Evolutionary conservation across 768 basidiomycete genomes (phyloP), one percentile per base, ranked within the genome.

Genomic region (Fistulinella prunicolor): DNA sequence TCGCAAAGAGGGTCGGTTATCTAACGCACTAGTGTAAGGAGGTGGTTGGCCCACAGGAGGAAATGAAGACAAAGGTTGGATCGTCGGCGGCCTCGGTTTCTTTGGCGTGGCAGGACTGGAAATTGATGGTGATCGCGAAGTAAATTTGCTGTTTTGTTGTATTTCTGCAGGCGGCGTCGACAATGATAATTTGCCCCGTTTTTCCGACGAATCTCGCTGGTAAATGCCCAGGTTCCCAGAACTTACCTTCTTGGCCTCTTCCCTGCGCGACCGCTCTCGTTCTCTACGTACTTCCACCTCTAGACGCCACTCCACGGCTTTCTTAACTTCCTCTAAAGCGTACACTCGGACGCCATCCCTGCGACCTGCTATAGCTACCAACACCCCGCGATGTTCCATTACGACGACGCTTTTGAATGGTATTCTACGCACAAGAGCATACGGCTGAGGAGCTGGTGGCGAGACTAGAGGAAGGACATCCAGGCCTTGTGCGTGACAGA

Each of bases 311-410:
- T 93, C 90, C 6, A 93, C 83, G 3, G 84, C 86, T 61, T 84
- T 88, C 65, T 83, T 87, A 12, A 93, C 80, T 59, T 93, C 90
- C 49, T 92, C 89, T 14, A 93, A 72, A 16, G 90, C 90, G 64
- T 93, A 93, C 16, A 93, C 90, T 29, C 90, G 79, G 37, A 93
- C 89, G 3, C 90, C 89, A 53, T 92, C 89, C 56, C 90, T 72
- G 52, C 90, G 73, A 9, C 90, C 90, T 14, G 91, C 91, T 52
- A 93, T 90, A 12, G 90, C 89, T 9, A 93, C 90, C n/a, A 93
- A 70, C 0, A 93, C 89, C 7, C 89, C 90, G 24, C 90, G 85
- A 59, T 92, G 87, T 58, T 93, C 90, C 90, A 93, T 93, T 13
- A 93, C 85, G 1, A 93, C 86, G n/a, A 93, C 84, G 47, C 79